Evolutionary conservation across 208 protist species (phyloP).

Genomic region (Endotrypanum monterogeii): DNA sequence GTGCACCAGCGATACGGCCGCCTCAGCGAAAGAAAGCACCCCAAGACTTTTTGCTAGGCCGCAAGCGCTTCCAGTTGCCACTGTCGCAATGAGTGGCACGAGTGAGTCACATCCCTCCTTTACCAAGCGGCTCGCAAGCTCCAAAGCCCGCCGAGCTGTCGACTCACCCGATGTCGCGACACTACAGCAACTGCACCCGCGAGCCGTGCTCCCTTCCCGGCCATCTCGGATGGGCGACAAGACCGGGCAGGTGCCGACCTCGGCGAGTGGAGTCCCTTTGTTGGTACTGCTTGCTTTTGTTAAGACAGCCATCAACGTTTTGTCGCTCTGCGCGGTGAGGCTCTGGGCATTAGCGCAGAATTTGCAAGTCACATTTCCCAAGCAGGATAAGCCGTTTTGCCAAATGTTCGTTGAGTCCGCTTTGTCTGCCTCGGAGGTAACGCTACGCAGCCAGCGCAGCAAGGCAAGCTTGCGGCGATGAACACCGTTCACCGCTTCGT

Average conservation of each 20-base stretch:
- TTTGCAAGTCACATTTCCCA: slow-evolving; percentile 8
- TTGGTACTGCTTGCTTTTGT: neutral
- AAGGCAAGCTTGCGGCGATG: slow-evolving; percentile 56
- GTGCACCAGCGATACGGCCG: slow-evolving; percentile 72
- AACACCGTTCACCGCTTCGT: slow-evolving; percentile 84
- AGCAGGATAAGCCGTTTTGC: neutral
- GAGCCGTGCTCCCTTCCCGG: slow-evolving; percentile 20
- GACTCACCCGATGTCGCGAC: slow-evolving; percentile 1
- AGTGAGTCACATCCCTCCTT: slow-evolving; percentile 44
- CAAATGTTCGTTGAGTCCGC: neutral
- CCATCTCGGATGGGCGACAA: neutral
- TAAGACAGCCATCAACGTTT: neutral
- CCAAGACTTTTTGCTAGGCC: slow-evolving; percentile 82
- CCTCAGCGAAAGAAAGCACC: slow-evolving; percentile 43
- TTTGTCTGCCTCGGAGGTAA: slow-evolving; percentile 1
- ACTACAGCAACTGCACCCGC: neutral
- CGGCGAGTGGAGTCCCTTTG: neutral
- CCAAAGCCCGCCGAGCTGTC: slow-evolving; percentile 4
- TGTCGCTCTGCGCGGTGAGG: slow-evolving; percentile 11
- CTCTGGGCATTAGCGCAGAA: neutral
- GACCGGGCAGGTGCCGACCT: neutral
- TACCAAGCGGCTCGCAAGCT: slow-evolving; percentile 14
- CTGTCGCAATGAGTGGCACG: slow-evolving; percentile 72
- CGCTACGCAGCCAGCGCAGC: slow-evolving; percentile 34
- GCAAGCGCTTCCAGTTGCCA: slow-evolving; percentile 82